Conservation (phyloP, 768 basidiomycete genomes). For the Suillus weaverae region DNA sequence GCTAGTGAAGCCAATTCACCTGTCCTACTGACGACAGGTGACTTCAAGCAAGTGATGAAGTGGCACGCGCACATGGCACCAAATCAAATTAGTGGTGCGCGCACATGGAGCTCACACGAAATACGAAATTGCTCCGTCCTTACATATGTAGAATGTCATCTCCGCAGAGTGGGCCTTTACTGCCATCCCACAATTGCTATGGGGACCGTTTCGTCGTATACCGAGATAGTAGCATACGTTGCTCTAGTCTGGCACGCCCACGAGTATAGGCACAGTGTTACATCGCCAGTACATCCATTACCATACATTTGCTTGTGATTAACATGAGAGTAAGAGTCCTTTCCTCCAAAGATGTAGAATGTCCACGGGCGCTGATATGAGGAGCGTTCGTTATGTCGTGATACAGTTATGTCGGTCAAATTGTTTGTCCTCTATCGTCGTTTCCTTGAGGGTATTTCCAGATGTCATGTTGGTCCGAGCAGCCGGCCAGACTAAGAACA, state of each 20-base stretch:
- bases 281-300: not conserved
- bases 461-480: not conserved
- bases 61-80: too few species aligned
- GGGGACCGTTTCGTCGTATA: not conserved
- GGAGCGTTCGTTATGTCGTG: not conserved
- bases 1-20: too few species aligned
- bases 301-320: conserved; percentile 1
- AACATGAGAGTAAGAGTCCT: not conserved
- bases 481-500: not conserved
- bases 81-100: too few species aligned
- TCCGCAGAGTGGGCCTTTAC: not conserved
- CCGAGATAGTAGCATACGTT: not conserved
- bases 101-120: too few species aligned
- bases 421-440: not conserved
- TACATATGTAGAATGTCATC: too few species aligned
- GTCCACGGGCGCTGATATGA: not conserved
- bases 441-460: not conserved
- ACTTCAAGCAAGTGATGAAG: too few species aligned
- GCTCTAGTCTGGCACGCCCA: not conserved
- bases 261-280: not conserved
- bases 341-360: not conserved
- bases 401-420: not conserved
- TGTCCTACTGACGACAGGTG: too few species aligned
- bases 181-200: not conserved
- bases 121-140: too few species aligned